A percentile compares a stretch with the other conserved stretches of the same genome.
phyloP scores from a whole-genome alignment of 2,329 filamentous ascomycete genomes.

The Beauveria bassiana region DNA sequence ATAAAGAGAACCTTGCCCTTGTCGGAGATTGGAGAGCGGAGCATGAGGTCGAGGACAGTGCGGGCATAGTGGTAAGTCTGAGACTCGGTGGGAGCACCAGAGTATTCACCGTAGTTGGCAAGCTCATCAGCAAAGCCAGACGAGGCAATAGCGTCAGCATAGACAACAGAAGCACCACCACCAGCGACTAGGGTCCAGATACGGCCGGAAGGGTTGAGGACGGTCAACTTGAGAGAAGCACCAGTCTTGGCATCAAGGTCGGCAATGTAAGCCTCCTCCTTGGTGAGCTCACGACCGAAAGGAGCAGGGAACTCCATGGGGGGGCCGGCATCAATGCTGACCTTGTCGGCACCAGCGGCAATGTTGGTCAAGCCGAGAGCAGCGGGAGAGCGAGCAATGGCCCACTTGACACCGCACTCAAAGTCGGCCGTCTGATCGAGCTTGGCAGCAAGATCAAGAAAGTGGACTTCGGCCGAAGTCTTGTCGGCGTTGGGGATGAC shows the following conservation, averaged over 20 bases:
- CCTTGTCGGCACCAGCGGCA: constrained; percentile 59
- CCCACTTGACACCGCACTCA: constrained; percentile 99
- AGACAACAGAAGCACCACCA: constrained; percentile 98
- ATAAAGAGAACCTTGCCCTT: constrained; percentile 99
- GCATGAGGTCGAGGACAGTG: constrained; percentile 95
- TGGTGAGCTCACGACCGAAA: constrained; percentile 95
- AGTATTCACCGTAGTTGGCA: constrained; percentile 99
- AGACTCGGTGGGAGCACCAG: constrained; percentile 94
- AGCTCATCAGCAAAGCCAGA: constrained; percentile 92
- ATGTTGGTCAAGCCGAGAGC: constrained; percentile 75
- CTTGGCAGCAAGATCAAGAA: constrained; percentile 97
- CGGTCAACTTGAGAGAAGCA: constrained; percentile 95
- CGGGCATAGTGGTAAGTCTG: constrained; percentile 99
- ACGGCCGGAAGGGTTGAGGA: constrained; percentile 83
- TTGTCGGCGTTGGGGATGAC: constrained; percentile 90
- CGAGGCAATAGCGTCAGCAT: constrained; percentile 96
- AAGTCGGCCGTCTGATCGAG: constrained; percentile 98
- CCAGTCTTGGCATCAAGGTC: constrained; percentile 99
- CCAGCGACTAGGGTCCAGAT: constrained; percentile 98
- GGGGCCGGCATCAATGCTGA: constrained; percentile 91
- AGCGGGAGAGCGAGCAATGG: constrained; percentile 82
- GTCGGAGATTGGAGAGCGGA: constrained; percentile 73
- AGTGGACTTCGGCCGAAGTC: constrained; percentile 92
- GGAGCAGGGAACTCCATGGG: constrained; percentile 99
- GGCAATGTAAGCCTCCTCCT: constrained; percentile 98